phyloP scores from a whole-genome alignment of 2,329 filamentous ascomycete genomes.

The Atkinsonella texensis region DNA sequence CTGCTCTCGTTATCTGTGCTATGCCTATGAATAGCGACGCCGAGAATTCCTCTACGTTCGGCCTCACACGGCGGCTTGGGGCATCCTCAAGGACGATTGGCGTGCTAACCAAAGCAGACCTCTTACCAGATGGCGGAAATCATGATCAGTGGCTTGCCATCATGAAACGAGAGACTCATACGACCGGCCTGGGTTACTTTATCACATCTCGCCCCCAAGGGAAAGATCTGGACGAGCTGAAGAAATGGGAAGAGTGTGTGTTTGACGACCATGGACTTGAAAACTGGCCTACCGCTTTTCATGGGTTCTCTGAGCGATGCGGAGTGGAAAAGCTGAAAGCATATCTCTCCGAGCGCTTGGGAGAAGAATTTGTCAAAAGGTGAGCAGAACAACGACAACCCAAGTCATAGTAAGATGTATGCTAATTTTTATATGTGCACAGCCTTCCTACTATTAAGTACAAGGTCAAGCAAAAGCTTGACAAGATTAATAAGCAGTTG shows the following conservation, averaged over 20 bases:
- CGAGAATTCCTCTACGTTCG: slow-evolving; percentile 60
- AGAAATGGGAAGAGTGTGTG: slow-evolving; percentile 38
- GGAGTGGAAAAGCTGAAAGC: slow-evolving; percentile 41
- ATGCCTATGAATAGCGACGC: slow-evolving; percentile 69
- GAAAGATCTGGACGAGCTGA: slow-evolving; percentile 40
- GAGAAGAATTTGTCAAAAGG: slow-evolving; percentile 41
- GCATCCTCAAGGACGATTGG: slow-evolving; percentile 54
- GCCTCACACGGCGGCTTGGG: slow-evolving; percentile 44
- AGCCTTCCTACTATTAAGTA: slow-evolving; percentile 41
- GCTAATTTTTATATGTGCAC: slow-evolving; percentile 7
- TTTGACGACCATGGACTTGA: slow-evolving; percentile 30
- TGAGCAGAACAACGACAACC: slow-evolving; percentile 13
- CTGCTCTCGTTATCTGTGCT: slow-evolving; percentile 66
- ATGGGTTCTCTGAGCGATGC: slow-evolving; percentile 33
- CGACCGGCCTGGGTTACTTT: slow-evolving; percentile 64
- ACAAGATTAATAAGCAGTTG: slow-evolving; percentile 42
- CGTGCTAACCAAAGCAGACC: slow-evolving; percentile 77
- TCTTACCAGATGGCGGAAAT: slow-evolving; percentile 41
- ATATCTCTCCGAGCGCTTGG: slow-evolving; percentile 40
- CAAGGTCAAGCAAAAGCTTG: slow-evolving; percentile 38
- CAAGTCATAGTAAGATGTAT: neutral
- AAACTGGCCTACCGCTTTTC: slow-evolving; percentile 38
- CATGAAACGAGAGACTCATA: slow-evolving; percentile 48
- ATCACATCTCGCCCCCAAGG: slow-evolving; percentile 57
- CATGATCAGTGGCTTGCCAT: slow-evolving; percentile 49